Percentiles rank a stretch among this genome's conserved stretches.
These are phyloP conservation scores for Zymoseptoria ardabiliae DNA, from an alignment of 2,329 filamentous ascomycete genomes.

Conservation along the genomic window DNA sequence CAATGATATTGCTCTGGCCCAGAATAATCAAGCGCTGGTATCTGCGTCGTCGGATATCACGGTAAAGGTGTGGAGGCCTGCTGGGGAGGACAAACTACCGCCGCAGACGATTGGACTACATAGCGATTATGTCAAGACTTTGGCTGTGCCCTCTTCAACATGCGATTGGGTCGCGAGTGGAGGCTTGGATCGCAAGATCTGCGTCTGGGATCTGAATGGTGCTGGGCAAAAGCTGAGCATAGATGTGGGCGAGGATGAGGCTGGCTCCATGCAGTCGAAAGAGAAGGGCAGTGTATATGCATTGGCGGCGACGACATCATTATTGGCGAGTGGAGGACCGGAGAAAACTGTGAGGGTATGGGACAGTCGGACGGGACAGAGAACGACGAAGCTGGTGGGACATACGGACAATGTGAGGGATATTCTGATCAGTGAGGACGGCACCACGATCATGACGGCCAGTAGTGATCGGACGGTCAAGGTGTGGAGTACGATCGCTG, in stretches of 20 bases:
- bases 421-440: slow-evolving; percentile 80
- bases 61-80: slow-evolving; percentile 85
- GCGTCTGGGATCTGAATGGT: slow-evolving; percentile 87
- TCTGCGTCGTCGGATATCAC: slow-evolving; percentile 91
- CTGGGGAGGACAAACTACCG: slow-evolving; percentile 54
- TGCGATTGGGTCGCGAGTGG: slow-evolving; percentile 88
- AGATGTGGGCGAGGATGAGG: slow-evolving; percentile 74
- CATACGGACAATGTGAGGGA: slow-evolving; percentile 92
- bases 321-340: slow-evolving; percentile 86
- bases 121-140: slow-evolving; percentile 91
- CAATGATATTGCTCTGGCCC: slow-evolving; percentile 79
- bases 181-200: slow-evolving; percentile 85
- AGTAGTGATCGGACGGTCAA: slow-evolving; percentile 97
- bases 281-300: slow-evolving; percentile 96
- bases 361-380: slow-evolving; percentile 81
- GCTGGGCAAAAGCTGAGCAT: slow-evolving; percentile 81
- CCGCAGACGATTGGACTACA: slow-evolving; percentile 83
- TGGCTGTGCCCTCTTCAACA: slow-evolving; percentile 66
- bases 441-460: slow-evolving; percentile 85
- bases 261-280: slow-evolving; percentile 54
- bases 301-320: slow-evolving; percentile 67
- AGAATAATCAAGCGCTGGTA: slow-evolving; percentile 70
- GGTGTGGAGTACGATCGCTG: slow-evolving; percentile 92
- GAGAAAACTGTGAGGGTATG: slow-evolving; percentile 89
- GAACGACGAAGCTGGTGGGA: slow-evolving; percentile 91